A percentile compares a stretch with the other conserved stretches of the same genome.
These are phyloP conservation scores for Recurvomyces mirabilis DNA, from an alignment of 495 filamentous ascomycete genomes.

Conservation along the genomic window DNA sequence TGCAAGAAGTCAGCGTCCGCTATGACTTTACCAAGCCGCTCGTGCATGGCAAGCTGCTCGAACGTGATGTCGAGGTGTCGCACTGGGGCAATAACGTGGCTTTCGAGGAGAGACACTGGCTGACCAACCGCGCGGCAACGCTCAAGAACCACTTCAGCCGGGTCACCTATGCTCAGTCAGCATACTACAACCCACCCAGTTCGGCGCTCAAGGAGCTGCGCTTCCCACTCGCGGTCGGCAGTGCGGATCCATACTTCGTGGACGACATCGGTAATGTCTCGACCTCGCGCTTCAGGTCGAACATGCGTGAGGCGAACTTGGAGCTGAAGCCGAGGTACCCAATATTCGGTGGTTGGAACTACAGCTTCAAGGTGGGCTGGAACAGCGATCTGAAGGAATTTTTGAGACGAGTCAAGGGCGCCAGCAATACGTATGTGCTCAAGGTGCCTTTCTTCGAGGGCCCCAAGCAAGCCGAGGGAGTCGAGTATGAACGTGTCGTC, in stretches of 20 bases:
- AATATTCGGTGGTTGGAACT: constrained; percentile 94
- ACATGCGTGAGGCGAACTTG: constrained; percentile 63
- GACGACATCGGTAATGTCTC: constrained; percentile 97
- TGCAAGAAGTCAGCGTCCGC: constrained; percentile 62
- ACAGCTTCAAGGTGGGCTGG: constrained; percentile 91
- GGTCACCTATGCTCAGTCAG: constrained; percentile 64
- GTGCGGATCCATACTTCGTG: constrained; percentile 78
- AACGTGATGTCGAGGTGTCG: constrained; percentile 87
- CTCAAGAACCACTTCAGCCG: constrained; percentile 77
- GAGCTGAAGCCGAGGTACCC: constrained; percentile 90
- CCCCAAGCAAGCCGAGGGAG: constrained; percentile 68
- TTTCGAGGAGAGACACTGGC: constrained; percentile 83
- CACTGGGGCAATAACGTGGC: constrained; percentile 98
- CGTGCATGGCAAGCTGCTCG: constrained; percentile 58
- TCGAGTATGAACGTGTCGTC: constrained; percentile 72
- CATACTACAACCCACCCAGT: constrained; percentile 64
- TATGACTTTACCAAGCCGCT: constrained; percentile 95
- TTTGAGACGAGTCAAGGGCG: constrained; percentile 48
- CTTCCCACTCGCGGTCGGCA: constrained; percentile 67
- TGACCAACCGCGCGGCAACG: constrained; percentile 74
- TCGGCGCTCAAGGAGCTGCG: constrained; percentile 72
- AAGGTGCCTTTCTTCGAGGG: constrained; percentile 95
- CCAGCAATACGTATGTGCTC: constrained; percentile 61
- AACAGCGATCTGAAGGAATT: constrained; percentile 70
- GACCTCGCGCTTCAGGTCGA: constrained; percentile 77